Percentiles rank a stretch among this genome's conserved stretches.
Evolutionary conservation across 192 early-diverging fungal genomes (phyloP).

Genomic region (Coemansia furcata): DNA sequence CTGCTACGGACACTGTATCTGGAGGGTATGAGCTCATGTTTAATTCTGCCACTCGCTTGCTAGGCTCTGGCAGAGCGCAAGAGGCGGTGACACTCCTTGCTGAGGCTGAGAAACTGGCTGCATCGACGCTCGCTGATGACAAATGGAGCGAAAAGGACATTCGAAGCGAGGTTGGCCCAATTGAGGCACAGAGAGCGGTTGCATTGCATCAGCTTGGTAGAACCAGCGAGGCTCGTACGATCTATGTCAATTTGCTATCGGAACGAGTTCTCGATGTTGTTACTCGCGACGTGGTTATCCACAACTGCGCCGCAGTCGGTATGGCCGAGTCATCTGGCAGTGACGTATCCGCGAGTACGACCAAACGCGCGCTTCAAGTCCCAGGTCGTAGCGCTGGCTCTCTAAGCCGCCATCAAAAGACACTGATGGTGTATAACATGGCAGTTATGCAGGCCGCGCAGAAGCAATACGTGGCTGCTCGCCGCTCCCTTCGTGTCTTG

Average conservation of each 20-base stretch:
- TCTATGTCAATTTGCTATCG: conserved; percentile 20
- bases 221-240: conserved; percentile 4
- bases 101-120: conserved; percentile 18
- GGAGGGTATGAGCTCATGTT: conserved; percentile 42
- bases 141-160: conserved; percentile 36
- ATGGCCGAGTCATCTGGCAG: background rate
- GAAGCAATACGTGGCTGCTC: conserved; percentile 24
- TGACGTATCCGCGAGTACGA: background rate
- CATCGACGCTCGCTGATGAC: conserved; percentile 11
- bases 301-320: conserved; percentile 21
- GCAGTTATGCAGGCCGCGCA: conserved; percentile 26
- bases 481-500: conserved; percentile 22
- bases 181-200: conserved; percentile 38
- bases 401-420: conserved; percentile 30
- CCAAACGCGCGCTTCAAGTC: conserved; percentile 36
- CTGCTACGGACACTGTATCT: background rate
- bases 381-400: conserved; percentile 11
- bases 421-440: conserved; percentile 48
- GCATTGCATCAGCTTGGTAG: conserved; percentile 31
- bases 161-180: conserved; percentile 29
- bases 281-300: conserved; percentile 24
- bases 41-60: conserved; percentile 29
- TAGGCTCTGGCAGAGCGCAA: conserved; percentile 21
- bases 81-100: conserved; percentile 25
- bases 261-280: conserved; percentile 10